Conservation (phyloP, 164 flowering plant species). For the Aristolochia fimbriata region DNA sequence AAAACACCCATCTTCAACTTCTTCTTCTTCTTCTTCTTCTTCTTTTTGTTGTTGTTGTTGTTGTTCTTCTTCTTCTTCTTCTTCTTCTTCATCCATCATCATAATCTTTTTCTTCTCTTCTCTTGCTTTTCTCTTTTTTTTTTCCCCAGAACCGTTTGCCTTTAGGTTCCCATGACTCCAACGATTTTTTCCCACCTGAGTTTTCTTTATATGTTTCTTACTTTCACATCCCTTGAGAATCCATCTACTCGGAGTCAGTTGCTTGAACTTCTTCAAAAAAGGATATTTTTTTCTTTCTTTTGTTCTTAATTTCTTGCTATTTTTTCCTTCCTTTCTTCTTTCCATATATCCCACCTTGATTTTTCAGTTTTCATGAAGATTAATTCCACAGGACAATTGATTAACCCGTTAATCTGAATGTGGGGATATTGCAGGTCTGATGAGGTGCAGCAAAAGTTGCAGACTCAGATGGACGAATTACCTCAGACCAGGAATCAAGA, state of each 20-base stretch:
- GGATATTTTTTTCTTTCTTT: not conserved
- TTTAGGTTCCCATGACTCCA: not conserved
- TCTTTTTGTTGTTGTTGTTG: too few relatives aligned
- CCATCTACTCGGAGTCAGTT: too few relatives aligned
- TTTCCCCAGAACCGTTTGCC: too few relatives aligned
- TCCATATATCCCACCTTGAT: too few relatives aligned
- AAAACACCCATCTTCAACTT: not conserved
- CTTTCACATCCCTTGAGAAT: not conserved
- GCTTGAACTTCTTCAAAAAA: not conserved
- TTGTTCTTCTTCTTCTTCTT: not conserved
- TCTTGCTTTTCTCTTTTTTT: not conserved
- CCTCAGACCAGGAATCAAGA: slow-evolving; percentile 84
- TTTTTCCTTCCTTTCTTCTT: not conserved
- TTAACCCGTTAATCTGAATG: too few relatives aligned
- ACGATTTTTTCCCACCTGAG: slow-evolving; percentile 1
- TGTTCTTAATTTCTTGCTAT: not conserved
- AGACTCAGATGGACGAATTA: slow-evolving; percentile 94
- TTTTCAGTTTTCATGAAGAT: too few relatives aligned
- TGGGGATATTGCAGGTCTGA: slow-evolving; percentile 38
- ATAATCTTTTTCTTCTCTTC: not conserved
- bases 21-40: not conserved
- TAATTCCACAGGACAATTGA: too few relatives aligned
- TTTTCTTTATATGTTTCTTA: not conserved
- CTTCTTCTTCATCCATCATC: not conserved
- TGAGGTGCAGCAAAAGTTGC: slow-evolving; percentile 95